Conservation (phyloP, 1,284 basidiomycete species). For the Microbotryum intermedium region DNA sequence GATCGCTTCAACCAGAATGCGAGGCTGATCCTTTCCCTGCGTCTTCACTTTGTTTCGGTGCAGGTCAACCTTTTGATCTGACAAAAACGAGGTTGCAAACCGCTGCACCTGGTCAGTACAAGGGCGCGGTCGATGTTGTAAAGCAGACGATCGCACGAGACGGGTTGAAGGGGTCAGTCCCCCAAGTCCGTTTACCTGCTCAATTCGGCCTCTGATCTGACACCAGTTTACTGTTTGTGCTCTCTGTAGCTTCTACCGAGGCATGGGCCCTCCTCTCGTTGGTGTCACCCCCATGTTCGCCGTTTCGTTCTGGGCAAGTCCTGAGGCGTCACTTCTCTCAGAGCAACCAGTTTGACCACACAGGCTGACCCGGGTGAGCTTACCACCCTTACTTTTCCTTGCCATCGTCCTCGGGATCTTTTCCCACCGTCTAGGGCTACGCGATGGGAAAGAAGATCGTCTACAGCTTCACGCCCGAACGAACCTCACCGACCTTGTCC, state of each 20-base stretch:
- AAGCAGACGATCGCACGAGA: conserved; percentile 80
- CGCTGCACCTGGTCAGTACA: conserved; percentile 80
- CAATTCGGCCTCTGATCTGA: not conserved
- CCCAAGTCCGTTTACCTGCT: not conserved
- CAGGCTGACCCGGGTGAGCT: not conserved
- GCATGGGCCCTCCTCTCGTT: conserved; percentile 88
- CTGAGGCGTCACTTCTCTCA: not conserved
- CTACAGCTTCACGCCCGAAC: conserved; percentile 55
- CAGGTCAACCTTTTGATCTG: conserved; percentile 94
- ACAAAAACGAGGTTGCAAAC: conserved; percentile 96
- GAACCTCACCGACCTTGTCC: conserved; percentile 57
- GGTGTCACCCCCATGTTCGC: conserved; percentile 99
- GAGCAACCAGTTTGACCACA: not conserved
- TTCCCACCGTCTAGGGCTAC: conserved; percentile 59
- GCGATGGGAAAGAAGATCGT: conserved; percentile 88
- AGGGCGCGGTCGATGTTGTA: conserved; percentile 86
- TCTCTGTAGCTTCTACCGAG: conserved; percentile 71
- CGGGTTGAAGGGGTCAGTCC: conserved; percentile 70
- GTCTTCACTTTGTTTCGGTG: not conserved
- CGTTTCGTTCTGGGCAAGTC: conserved; percentile 86
- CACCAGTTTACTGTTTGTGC: not conserved
- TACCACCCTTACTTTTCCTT: not conserved
- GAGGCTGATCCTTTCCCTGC: not conserved
- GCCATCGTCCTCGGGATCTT: conserved; percentile 3
- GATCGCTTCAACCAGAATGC: not conserved